A percentile compares a stretch with the other conserved stretches of the same genome.
Evolutionary conservation across 2,329 filamentous ascomycete genomes (phyloP).

Genomic region (Cytospora schulzeri): DNA sequence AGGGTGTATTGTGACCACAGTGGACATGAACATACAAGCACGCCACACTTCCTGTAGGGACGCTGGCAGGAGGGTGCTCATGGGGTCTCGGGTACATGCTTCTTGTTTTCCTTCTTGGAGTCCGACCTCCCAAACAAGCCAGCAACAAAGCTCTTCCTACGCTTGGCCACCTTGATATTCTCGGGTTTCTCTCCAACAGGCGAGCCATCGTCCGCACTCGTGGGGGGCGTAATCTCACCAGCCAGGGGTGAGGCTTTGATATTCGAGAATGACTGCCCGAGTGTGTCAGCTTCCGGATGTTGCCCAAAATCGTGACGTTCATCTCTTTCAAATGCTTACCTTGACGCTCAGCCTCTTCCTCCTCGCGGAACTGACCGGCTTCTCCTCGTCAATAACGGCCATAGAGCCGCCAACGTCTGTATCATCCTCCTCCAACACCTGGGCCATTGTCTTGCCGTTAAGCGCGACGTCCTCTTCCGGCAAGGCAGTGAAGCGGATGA

Average conservation of each 20-base stretch:
- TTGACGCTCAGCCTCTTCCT: slow-evolving; percentile 42
- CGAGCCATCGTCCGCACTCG: slow-evolving; percentile 25
- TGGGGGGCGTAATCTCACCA: slow-evolving; percentile 27
- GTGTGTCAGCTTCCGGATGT: slow-evolving; percentile 7
- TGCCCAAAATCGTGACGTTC: no score
- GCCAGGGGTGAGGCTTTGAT: slow-evolving; percentile 32
- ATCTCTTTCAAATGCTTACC: slow-evolving; percentile 29
- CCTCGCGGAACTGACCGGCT: slow-evolving; percentile 12
- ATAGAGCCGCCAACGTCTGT: slow-evolving; percentile 37
- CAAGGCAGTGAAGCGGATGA: slow-evolving; percentile 72
- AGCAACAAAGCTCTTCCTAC: slow-evolving; percentile 51
- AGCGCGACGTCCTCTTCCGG: slow-evolving; percentile 72
- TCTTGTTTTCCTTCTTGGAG: slow-evolving; percentile 28
- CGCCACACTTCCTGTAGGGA: not conserved
- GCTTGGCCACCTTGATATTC: slow-evolving; percentile 36
- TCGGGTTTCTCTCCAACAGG: slow-evolving; percentile 21
- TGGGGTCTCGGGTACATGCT: slow-evolving; percentile 8
- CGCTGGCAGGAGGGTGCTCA: not conserved
- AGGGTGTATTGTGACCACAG: not conserved
- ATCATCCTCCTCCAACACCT: slow-evolving; percentile 66
- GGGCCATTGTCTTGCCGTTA: slow-evolving; percentile 69
- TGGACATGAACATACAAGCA: not conserved
- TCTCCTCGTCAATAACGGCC: slow-evolving; percentile 30
- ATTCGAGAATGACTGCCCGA: slow-evolving; percentile 37
- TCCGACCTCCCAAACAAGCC: slow-evolving; percentile 44